These are phyloP conservation scores for Musa balbisiana DNA, from an alignment of 202 grass and related monocot genomes.

Conservation along the genomic window DNA sequence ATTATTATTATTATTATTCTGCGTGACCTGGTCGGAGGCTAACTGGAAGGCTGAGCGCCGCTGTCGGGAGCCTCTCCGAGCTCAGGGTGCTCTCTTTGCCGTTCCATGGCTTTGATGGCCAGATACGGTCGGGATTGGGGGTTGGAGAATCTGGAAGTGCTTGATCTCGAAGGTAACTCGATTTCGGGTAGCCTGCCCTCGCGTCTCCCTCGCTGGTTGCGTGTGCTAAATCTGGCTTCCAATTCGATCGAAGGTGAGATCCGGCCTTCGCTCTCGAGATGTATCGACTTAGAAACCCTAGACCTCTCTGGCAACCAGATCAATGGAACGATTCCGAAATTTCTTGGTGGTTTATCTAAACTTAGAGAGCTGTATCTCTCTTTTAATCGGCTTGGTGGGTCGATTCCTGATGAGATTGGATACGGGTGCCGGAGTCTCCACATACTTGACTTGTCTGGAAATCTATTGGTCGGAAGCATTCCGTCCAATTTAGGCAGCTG, in stretches of 20 bases:
- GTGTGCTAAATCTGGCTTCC: conserved; percentile 52
- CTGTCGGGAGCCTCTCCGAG: background rate
- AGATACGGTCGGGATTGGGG: conserved; percentile 33
- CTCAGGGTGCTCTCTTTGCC: conserved; percentile 15
- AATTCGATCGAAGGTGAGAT: conserved; percentile 71
- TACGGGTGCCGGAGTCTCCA: conserved; percentile 51
- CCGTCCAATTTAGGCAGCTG: conserved; percentile 67
- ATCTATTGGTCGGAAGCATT: conserved; percentile 63
- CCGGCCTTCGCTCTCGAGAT: conserved; percentile 40
- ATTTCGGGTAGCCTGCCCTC: conserved; percentile 51
- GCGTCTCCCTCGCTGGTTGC: conserved; percentile 49
- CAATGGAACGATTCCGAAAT: conserved; percentile 63
- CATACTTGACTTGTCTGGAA: conserved; percentile 64
- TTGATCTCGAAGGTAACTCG: conserved; percentile 44
- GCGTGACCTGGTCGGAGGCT: conserved; percentile 30
- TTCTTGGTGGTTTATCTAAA: conserved; percentile 26
- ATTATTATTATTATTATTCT: too few relatives aligned
- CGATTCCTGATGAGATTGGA: conserved; percentile 63
- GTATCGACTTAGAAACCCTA: conserved; percentile 43
- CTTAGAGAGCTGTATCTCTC: conserved; percentile 56
- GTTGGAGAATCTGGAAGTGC: conserved; percentile 37
- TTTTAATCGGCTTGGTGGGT: conserved; percentile 57
- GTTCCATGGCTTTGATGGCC: conserved; percentile 28
- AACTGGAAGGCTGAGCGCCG: conserved; percentile 6
- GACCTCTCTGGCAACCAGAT: conserved; percentile 72